phyloP scores from a whole-genome alignment of 31 red algal genomes.

The Endocladia muricata region DNA sequence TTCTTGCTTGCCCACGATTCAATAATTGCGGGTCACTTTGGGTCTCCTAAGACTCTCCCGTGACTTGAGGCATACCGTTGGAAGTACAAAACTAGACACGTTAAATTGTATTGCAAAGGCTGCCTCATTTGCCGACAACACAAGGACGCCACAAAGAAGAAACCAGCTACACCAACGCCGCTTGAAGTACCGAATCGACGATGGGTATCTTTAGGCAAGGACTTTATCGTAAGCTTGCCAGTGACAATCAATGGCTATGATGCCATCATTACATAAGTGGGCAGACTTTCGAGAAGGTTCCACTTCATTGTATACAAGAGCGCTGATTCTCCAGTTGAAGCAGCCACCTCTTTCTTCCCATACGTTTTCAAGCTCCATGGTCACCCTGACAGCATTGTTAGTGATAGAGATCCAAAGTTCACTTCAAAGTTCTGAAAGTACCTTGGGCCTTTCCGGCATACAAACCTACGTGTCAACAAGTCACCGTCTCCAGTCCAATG shows the following conservation, averaged over 20 bases:
- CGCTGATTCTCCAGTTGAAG: conserved; percentile 3
- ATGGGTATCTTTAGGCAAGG: conserved; percentile 10
- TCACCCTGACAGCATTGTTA: background rate
- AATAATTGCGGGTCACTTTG: conserved; percentile 20
- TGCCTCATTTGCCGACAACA: conserved; percentile 10
- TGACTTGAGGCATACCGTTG: conserved; percentile 4
- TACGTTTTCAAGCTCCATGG: conserved; percentile 18
- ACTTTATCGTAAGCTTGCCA: conserved; percentile 16
- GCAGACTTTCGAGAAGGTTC: background rate
- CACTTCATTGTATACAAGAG: conserved; percentile 17
- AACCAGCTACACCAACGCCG: background rate
- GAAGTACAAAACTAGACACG: conserved; percentile 10
- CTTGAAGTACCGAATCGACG: background rate
- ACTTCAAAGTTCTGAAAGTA: conserved; percentile 26
- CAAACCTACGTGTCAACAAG: background rate
- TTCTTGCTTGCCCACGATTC: conserved; percentile 24
- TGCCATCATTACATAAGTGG: conserved; percentile 14
- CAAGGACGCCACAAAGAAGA: conserved; percentile 23
- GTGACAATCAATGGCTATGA: conserved; percentile 1
- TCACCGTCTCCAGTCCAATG: conserved; percentile 26
- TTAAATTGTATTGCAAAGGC: conserved; percentile 3
- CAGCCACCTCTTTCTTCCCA: background rate
- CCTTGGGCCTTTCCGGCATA: background rate
- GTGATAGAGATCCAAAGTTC: conserved; percentile 23
- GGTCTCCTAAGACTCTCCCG: conserved; percentile 18